Base-by-base conservation (phyloP, 345 rosid species). In the Chamaenerion angustifolium region DNA sequence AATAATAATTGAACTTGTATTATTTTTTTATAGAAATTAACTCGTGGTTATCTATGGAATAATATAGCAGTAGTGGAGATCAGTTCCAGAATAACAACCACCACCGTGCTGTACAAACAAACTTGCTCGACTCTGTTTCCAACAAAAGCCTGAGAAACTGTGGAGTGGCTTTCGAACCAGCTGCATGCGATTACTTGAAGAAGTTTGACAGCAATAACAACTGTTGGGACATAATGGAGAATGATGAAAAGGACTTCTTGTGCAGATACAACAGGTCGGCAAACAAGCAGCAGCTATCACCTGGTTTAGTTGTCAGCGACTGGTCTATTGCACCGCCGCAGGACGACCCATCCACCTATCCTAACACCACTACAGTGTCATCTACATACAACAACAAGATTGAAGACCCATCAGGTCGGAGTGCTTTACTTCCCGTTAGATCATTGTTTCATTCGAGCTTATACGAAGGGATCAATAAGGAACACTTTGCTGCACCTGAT, bases 151-250 rank as follows among this genome's bases (percentile, higher is more conserved):
- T 18, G 16, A 4, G 13, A 5, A 0, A 11, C 0, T 8, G 4
- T 8, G 54, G 19, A 27, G 19, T 40, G 54, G 12, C n/a, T 27
- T 35, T 31, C 12, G 54, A 50, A 9, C 42, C 15, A 50, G 13
- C 54, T 14, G 54, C 54, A 11, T 35, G 54, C 11, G 42, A 50
- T 50, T 50, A 50, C 54, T 50, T 35, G 54, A 50, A 50, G 12
- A 50, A 50, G 17, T 9, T 50, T 16, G 54, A 50, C 13, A 35
- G 7, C 8, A 31, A 31, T 31, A 31, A 35, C 4, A 50, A 19
- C 17, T 27, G 40, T 16, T 50, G 54, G 43, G 42, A 35, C 17
- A 31, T 12, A 17, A 16, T 18, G 27, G 11, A 12, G 41, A 19
- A 50, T 7, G 37, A 31, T 31, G 37, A 31, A 31, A 50, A 31